A percentile compares a stretch with the other conserved stretches of the same genome.
Evolutionary conservation across 2,329 filamentous ascomycete genomes (phyloP).

Genomic region (Cladophialophora immunda): DNA sequence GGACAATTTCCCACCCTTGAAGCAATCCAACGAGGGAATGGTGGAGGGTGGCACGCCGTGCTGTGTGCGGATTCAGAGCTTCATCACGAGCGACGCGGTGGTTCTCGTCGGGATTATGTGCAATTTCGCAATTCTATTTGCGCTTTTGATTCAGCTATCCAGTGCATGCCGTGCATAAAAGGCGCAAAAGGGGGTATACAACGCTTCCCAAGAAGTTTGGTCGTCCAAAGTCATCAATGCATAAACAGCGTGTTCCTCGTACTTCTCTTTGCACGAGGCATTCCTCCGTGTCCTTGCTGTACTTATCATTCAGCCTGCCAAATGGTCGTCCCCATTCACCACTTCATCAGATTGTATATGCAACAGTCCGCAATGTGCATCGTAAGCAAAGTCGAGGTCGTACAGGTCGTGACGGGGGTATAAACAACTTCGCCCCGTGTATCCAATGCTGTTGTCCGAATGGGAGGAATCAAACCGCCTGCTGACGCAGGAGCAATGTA

Average conservation of each 20-base stretch:
- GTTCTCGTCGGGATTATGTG: too few species aligned
- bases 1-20: too few species aligned
- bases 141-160: neutral
- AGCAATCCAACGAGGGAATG: too few species aligned
- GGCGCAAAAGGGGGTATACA: conserved; percentile 3
- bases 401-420: neutral
- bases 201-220: neutral
- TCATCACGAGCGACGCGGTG: too few species aligned
- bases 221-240: conserved; percentile 5
- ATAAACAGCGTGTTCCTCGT: conserved; percentile 1
- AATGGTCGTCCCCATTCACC: neutral
- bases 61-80: too few species aligned
- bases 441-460: neutral
- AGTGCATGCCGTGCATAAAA: neutral
- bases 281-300: neutral
- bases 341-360: neutral
- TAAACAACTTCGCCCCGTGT: neutral
- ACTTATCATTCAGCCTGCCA: neutral
- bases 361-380: neutral
- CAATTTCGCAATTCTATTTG: too few species aligned
- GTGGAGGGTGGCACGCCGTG: too few species aligned
- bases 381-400: neutral
- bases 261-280: neutral
- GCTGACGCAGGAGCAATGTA: conserved; percentile 18
- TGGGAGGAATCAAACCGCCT: conserved; percentile 7